Conservation (phyloP, 495 filamentous ascomycete species). For the Aspergillus kassunensis region DNA sequence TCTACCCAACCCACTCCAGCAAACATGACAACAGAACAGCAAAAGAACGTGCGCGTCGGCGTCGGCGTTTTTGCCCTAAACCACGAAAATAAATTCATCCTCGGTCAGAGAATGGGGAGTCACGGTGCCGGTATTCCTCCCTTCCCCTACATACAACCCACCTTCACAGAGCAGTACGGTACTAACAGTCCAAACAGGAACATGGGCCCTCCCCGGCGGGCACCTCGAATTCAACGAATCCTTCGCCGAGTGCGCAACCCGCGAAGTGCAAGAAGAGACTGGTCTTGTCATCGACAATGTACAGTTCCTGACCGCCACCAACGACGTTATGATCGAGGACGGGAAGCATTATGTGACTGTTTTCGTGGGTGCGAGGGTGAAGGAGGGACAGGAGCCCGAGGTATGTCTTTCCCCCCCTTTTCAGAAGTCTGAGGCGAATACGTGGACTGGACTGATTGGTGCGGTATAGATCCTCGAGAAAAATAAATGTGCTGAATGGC, state of each 20-base stretch:
- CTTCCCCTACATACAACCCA: not conserved
- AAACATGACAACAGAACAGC: not conserved
- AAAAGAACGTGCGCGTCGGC: constrained; percentile 28
- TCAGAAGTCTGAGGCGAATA: not conserved
- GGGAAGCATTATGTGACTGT: constrained; percentile 20
- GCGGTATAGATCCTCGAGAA: constrained; percentile 18
- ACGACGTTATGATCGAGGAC: constrained; percentile 16
- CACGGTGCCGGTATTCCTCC: constrained; percentile 30
- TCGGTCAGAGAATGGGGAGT: constrained; percentile 34
- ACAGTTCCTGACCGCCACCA: constrained; percentile 14
- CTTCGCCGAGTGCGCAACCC: constrained; percentile 12
- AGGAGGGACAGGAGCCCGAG: not conserved
- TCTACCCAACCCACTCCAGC: not conserved
- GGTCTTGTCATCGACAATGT: constrained; percentile 2
- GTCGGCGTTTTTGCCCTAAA: constrained; percentile 33
- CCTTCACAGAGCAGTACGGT: not conserved
- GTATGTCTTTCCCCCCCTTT: not conserved
- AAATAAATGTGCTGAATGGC: constrained; percentile 16
- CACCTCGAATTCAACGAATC: constrained; percentile 18
- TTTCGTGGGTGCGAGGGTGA: constrained; percentile 9
- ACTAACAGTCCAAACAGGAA: constrained; percentile 7
- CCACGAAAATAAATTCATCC: constrained; percentile 26
- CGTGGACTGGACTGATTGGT: not conserved
- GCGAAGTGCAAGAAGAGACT: constrained; percentile 19
- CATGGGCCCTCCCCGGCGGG: constrained; percentile 22